phyloP scores from a whole-genome alignment of 2,329 filamentous ascomycete species.

The Ilyonectria mors-panacis region DNA sequence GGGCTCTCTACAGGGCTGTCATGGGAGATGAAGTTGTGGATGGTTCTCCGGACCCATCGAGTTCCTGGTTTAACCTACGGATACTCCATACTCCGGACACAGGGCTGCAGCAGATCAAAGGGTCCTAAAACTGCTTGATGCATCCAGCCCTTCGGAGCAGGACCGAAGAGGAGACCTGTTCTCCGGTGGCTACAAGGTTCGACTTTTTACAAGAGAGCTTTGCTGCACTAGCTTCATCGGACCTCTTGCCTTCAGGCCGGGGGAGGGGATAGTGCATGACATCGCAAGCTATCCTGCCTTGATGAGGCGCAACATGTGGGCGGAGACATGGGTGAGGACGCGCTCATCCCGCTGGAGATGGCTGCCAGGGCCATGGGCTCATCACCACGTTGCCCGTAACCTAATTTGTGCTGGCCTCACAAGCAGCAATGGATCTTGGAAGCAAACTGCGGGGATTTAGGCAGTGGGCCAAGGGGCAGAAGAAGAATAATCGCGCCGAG shows the following conservation, averaged over 20 bases:
- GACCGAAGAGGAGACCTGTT: conserved; percentile 1
- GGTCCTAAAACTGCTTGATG: conserved; percentile 1
- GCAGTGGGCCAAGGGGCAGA: conserved; percentile 3
- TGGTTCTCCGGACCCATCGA: neutral
- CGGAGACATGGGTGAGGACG: conserved; percentile 3
- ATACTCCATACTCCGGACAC: conserved; percentile 1
- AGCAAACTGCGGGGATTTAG: conserved; percentile 13
- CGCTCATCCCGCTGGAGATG: neutral
- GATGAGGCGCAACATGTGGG: conserved; percentile 6
- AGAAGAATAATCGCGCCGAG: conserved; percentile 22
- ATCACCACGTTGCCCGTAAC: neutral
- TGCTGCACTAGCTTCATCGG: conserved; percentile 8
- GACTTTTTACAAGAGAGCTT: neutral
- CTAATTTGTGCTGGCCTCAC: neutral
- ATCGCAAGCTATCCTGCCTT: neutral
- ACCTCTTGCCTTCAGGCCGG: conserved; percentile 10
- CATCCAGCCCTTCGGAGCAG: neutral
- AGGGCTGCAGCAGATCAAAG: conserved; percentile 27
- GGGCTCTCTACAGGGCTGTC: neutral
- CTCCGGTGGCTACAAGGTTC: conserved; percentile 8
- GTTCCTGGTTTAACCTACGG: neutral
- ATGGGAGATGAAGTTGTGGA: conserved; percentile 1
- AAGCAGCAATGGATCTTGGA: neutral
- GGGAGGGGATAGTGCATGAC: conserved; percentile 1
- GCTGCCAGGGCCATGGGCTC: neutral